phyloP scores from a whole-genome alignment of 345 rosid genomes.

The Salix arbutifolia region DNA sequence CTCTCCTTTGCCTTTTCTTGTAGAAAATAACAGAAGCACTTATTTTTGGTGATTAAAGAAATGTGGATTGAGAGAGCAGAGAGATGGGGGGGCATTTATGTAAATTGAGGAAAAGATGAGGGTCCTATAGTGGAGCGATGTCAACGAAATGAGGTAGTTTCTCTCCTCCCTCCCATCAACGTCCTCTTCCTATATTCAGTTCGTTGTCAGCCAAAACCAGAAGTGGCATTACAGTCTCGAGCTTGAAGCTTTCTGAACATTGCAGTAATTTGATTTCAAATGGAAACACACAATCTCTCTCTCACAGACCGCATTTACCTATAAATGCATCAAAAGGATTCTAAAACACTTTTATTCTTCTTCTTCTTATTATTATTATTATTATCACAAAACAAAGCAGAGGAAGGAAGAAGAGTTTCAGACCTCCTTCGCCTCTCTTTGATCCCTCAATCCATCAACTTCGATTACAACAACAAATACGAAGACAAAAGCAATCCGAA shows the following conservation, averaged over 20 bases:
- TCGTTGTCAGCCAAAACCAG: not conserved
- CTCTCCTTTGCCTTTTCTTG: no score
- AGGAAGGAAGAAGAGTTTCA: not conserved
- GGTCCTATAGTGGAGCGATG: not conserved
- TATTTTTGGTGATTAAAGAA: no score
- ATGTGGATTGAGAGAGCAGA: no score
- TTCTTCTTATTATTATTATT: no score
- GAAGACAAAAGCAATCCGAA: not conserved
- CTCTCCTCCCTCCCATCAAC: not conserved
- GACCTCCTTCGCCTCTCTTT: not conserved
- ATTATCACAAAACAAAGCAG: conserved; percentile 17
- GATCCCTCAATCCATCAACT: not conserved
- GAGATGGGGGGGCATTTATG: conserved; percentile 12
- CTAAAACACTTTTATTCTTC: not conserved
- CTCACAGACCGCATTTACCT: not conserved
- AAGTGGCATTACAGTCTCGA: not conserved
- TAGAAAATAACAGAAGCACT: no score
- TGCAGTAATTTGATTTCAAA: not conserved
- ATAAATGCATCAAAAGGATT: conserved; percentile 34
- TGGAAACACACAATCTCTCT: not conserved
- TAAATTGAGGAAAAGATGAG: not conserved
- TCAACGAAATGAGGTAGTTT: not conserved
- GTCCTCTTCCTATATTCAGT: not conserved
- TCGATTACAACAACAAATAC: not conserved
- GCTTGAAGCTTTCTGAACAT: not conserved